phyloP scores from a whole-genome alignment of 805 yeast genomes.

The Hemisphaericaspora nanyangensis region DNA sequence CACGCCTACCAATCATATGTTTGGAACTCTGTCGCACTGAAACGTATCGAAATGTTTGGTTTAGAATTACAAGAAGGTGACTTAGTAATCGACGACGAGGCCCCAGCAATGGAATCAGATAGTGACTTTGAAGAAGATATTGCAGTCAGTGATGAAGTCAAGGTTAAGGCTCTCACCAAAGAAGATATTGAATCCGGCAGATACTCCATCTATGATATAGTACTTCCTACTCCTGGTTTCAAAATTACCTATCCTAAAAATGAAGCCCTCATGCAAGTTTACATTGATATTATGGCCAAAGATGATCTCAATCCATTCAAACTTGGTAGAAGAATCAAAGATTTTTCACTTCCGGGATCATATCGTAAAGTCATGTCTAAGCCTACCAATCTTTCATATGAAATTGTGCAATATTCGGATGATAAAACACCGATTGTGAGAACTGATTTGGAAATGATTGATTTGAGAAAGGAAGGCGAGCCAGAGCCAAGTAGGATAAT shows the following conservation, averaged over 20 bases:
- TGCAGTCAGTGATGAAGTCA: conserved; percentile 48
- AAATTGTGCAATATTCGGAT: conserved; percentile 53
- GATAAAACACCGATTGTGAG: conserved; percentile 64
- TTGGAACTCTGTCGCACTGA: conserved; percentile 87
- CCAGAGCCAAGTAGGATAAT: conserved; percentile 18
- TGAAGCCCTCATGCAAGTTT: conserved; percentile 52
- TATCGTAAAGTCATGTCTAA: conserved; percentile 71
- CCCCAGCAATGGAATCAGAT: conserved; percentile 6
- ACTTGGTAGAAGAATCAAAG: conserved; percentile 82
- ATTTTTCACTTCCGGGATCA: conserved; percentile 88
- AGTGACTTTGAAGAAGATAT: conserved; percentile 69
- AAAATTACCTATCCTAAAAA: conserved; percentile 85
- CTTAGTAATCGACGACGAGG: conserved; percentile 50
- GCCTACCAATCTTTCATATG: conserved; percentile 62
- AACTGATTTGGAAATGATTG: conserved; percentile 63
- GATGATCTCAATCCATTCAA: conserved; percentile 82
- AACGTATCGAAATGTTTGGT: conserved; percentile 71
- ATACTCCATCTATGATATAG: conserved; percentile 75
- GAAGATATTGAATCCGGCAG: conserved; percentile 61
- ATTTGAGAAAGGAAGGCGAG: conserved; percentile 21
- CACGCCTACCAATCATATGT: conserved; percentile 96
- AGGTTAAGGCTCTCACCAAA: conserved; percentile 72
- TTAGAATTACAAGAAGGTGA: conserved; percentile 74
- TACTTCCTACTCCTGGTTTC: conserved; percentile 95
- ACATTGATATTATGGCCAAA: conserved; percentile 66